Evolutionary conservation across 371 early-diverging fungal species (phyloP), one percentile per base, ranked within the genome.

Genomic region (Haplosporangium sp.): DNA sequence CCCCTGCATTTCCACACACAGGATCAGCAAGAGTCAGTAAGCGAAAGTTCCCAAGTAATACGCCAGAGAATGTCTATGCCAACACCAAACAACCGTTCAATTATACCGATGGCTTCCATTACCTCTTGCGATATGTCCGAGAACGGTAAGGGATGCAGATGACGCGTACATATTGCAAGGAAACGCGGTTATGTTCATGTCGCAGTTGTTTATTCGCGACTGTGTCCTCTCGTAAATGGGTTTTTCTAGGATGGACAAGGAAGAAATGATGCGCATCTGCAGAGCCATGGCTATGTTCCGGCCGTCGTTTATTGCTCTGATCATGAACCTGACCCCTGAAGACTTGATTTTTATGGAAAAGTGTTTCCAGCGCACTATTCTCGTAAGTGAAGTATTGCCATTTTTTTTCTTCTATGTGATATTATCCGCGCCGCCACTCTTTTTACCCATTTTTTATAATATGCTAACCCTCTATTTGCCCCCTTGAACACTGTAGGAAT

Each of bases 281-380:
- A 85, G 92, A 45, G 92, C 95, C 6, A 85, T 96, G 71, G 93
- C 95, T 21, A 86, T 89, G 60, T 94, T 95, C 83, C 87, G 96
- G 29, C 96, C 96, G n/a, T 92, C 93, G 1, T 93, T 95, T 66
- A 89, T 96, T 65, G 94, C 95, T 9, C 83, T 92, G 66, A 92
- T 95, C 70, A 93, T 93, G 92, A 93, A 94, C 69, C 82, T 96
- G 64, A 92, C 94, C 5, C 93, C 92, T 59, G 94, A 95, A 58
- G 96, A 96, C 72, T 83, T 96, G 76, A 83, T 95, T 14, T 95
- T 95, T 73, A 94, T 95, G 86, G 97, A 96, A 80, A 94, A 95
- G 81, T 94, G 95, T 80, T 90, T 96, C 64, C 94, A 92, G 71
- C 85, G 94, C 29, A 95, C 95, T 11, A 73, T 95, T 68, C 75